phyloP scores from a whole-genome alignment of 768 basidiomycete species.

The Russula virescens region DNA sequence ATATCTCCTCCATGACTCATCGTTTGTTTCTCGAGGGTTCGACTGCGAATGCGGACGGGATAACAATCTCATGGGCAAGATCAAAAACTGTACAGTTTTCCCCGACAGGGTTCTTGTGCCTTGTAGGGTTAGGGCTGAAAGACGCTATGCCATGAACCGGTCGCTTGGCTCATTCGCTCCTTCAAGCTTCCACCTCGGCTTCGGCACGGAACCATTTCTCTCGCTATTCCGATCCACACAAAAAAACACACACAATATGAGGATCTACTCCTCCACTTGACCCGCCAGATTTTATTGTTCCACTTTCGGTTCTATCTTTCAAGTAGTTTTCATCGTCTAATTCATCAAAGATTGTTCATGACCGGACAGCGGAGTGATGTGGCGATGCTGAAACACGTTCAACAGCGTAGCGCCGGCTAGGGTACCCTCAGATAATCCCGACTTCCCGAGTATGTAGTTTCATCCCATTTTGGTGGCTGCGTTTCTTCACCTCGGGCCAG shows the following conservation, averaged over 20 bases:
- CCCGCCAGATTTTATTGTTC: no score
- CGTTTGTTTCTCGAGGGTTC: background rate
- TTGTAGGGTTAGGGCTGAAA: conserved; percentile 16
- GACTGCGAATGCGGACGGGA: background rate
- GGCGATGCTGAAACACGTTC: conserved; percentile 16
- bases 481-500: background rate
- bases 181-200: conserved; percentile 12
- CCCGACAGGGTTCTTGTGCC: conserved; percentile 14
- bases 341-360: background rate
- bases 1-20: background rate
- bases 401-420: conserved; percentile 6
- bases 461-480: conserved; percentile 4
- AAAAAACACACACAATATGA: no score
- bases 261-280: no score
- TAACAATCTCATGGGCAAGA: no score
- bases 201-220: conserved; percentile 15
- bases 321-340: background rate
- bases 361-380: background rate
- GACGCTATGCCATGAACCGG: conserved; percentile 1
- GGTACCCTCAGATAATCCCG: conserved; percentile 8
- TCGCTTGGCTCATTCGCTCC: background rate
- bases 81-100: conserved; percentile 18
- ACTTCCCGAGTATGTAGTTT: background rate
- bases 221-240: background rate
- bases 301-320: background rate